These are phyloP conservation scores for Flammula alnicola DNA, from an alignment of 1,284 basidiomycete species.

Conservation along the genomic window DNA sequence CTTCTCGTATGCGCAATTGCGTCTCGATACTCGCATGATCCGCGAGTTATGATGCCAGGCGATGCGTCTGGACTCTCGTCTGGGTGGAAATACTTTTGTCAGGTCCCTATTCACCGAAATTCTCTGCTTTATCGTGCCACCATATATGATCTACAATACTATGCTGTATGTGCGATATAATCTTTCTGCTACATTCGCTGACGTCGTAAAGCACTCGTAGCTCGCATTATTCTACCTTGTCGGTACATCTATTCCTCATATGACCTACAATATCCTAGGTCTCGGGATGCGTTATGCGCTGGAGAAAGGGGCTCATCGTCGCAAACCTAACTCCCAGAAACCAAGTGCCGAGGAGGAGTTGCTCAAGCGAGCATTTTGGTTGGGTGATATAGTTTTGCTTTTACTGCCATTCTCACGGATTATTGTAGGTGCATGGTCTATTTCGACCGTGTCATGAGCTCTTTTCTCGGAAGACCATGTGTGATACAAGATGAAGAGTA, in stretches of 20 bases:
- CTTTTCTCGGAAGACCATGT: constrained; percentile 73
- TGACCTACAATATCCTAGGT: constrained; percentile 35
- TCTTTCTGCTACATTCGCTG: neutral
- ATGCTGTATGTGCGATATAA: constrained; percentile 39
- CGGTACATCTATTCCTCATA: constrained; percentile 32
- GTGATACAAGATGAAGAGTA: constrained; percentile 82
- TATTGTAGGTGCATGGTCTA: constrained; percentile 55
- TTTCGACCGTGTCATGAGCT: constrained; percentile 63
- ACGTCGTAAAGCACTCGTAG: constrained; percentile 18
- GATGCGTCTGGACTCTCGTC: constrained; percentile 48
- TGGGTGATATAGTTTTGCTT: neutral
- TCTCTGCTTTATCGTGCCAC: constrained; percentile 52
- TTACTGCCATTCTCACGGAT: neutral
- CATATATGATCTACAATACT: constrained; percentile 69
- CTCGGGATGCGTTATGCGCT: constrained; percentile 40
- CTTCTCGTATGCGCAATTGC: constrained; percentile 67
- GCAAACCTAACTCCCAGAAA: constrained; percentile 39
- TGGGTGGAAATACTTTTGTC: constrained; percentile 72
- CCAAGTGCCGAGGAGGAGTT: constrained; percentile 56
- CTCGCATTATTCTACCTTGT: constrained; percentile 34
- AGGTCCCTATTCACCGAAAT: constrained; percentile 55
- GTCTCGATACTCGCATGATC: constrained; percentile 63
- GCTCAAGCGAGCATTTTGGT: constrained; percentile 77
- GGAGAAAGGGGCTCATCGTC: constrained; percentile 53
- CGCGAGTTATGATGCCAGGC: constrained; percentile 54